These are phyloP conservation scores for Danielia reshetovae DNA, from an alignment of 805 yeast species.

Conservation along the genomic window DNA sequence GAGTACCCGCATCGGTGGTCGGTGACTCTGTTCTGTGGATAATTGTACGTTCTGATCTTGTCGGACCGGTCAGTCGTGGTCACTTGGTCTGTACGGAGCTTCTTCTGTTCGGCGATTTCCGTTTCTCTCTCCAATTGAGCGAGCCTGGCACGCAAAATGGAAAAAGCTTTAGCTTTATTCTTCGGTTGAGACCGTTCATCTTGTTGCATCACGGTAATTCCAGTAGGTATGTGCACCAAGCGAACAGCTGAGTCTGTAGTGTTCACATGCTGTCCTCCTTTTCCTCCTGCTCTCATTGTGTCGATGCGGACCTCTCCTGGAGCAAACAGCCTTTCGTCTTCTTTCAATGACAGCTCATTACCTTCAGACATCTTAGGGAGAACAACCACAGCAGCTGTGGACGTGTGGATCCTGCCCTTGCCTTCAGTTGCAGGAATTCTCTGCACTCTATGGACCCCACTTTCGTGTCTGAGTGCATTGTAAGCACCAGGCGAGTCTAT, in stretches of 20 bases:
- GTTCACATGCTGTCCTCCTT: slow-evolving; percentile 98
- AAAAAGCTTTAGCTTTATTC: slow-evolving; percentile 89
- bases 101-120: slow-evolving; percentile 60
- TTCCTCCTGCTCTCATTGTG: slow-evolving; percentile 96
- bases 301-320: slow-evolving; percentile 90
- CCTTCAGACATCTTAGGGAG: slow-evolving; percentile 74
- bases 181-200: slow-evolving; percentile 94
- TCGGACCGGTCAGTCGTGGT: slow-evolving; percentile 87
- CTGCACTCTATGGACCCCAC: slow-evolving; percentile 96
- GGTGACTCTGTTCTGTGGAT: slow-evolving; percentile 86
- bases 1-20: slow-evolving; percentile 89
- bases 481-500: slow-evolving; percentile 78
- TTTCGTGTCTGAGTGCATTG: slow-evolving; percentile 70
- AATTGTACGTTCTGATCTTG: slow-evolving; percentile 90
- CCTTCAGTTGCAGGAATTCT: slow-evolving; percentile 90
- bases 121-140: slow-evolving; percentile 75
- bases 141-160: slow-evolving; percentile 73
- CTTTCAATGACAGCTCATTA: slow-evolving; percentile 40
- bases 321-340: slow-evolving; percentile 66
- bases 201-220: slow-evolving; percentile 84
- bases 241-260: slow-evolving; percentile 97
- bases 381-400: slow-evolving; percentile 94
- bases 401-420: slow-evolving; percentile 92
- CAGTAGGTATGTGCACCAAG: slow-evolving; percentile 86
- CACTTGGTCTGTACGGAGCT: slow-evolving; percentile 76